Conservation (phyloP, 306 rosid genomes). For the Vachellia pachyceras region DNA sequence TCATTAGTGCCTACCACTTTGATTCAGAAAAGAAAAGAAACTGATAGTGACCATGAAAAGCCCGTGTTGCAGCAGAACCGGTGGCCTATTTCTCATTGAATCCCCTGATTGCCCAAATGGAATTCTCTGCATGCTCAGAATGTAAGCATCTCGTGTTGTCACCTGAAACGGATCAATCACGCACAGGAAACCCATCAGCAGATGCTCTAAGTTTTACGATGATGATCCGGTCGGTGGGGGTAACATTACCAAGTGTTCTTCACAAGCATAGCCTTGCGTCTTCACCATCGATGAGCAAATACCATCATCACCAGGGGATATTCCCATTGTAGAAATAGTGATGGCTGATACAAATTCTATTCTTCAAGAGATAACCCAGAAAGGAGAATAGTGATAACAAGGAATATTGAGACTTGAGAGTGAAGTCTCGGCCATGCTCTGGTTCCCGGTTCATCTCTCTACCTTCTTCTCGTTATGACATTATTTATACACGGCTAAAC, state of each 20-base stretch:
- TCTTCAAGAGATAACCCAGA: conserved; percentile 23
- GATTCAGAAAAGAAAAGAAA: not conserved
- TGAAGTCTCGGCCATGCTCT: conserved; percentile 42
- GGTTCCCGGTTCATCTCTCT: conserved; percentile 40
- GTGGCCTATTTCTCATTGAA: conserved; percentile 41
- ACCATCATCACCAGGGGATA: conserved; percentile 43
- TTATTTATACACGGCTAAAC: conserved; percentile 39
- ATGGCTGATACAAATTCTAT: not conserved
- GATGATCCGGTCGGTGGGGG: conserved; percentile 6
- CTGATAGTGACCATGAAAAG: conserved; percentile 63
- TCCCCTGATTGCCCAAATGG: conserved; percentile 47
- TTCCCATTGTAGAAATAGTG: conserved; percentile 38
- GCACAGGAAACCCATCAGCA: not conserved
- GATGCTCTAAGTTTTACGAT: conserved; percentile 17
- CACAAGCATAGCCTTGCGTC: conserved; percentile 64
- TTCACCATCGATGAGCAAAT: conserved; percentile 67
- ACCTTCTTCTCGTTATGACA: conserved; percentile 17
- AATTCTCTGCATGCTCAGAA: conserved; percentile 78
- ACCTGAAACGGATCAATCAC: conserved; percentile 54
- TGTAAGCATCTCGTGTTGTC: conserved; percentile 69
- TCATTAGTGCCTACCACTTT: no score
- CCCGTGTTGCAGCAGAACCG: conserved; percentile 79
- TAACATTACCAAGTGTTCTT: conserved; percentile 64
- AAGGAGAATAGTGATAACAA: conserved; percentile 1
- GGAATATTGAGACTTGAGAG: conserved; percentile 3